Conservation (phyloP, 805 yeast species). For the Kazachstania bromeliacearum region DNA sequence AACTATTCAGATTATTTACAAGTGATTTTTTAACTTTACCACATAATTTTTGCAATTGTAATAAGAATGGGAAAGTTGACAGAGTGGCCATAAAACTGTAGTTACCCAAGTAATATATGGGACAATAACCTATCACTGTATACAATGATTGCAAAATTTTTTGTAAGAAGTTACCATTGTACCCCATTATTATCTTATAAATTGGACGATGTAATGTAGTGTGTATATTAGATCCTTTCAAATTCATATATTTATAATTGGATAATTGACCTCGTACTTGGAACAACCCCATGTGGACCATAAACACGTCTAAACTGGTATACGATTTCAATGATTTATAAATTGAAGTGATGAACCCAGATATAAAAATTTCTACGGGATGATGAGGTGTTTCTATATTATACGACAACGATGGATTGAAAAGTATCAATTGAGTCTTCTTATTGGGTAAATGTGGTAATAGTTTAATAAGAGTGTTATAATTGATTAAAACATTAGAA, state of each 20-base stretch:
- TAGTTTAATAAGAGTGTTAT: conserved; percentile 15
- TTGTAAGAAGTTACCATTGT: conserved; percentile 15
- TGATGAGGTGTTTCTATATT: conserved; percentile 19
- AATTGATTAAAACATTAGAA: conserved; percentile 19
- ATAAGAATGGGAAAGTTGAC: conserved; percentile 1
- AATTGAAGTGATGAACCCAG: conserved; percentile 20
- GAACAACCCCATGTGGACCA: conserved; percentile 23
- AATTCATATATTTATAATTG: conserved; percentile 22
- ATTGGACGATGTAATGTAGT: conserved; percentile 19
- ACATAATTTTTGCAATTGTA: neutral
- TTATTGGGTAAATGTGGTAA: conserved; percentile 14
- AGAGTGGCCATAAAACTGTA: conserved; percentile 13
- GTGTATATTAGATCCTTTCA: conserved; percentile 20
- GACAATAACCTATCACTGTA: conserved; percentile 11
- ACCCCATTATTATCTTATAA: conserved; percentile 19
- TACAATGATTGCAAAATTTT: conserved; percentile 7
- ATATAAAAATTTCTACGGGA: conserved; percentile 21
- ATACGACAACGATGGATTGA: conserved; percentile 24
- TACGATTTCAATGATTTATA: conserved; percentile 12
- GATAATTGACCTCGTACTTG: conserved; percentile 27
- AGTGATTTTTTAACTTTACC: neutral
- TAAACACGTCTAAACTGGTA: conserved; percentile 9
- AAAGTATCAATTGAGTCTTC: conserved; percentile 19
- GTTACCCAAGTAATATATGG: conserved; percentile 15
- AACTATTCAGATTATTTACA: too few species aligned